phyloP scores from a whole-genome alignment of 2,329 filamentous ascomycete species.

The Albifimbria verrucaria region DNA sequence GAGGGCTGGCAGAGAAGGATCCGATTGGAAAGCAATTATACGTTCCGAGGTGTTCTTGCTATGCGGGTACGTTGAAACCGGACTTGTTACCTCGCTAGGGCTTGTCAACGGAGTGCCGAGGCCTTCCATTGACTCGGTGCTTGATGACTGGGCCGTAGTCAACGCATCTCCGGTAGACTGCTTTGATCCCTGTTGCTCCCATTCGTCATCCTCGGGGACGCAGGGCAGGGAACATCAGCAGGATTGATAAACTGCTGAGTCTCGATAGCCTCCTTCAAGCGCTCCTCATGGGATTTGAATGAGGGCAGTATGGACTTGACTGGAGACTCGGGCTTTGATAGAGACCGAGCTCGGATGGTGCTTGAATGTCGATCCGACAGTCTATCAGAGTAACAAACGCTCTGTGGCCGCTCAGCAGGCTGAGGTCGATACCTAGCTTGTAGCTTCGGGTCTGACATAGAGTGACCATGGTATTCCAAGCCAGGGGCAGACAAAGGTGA shows the following conservation, averaged over 20 bases:
- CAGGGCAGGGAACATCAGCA: constrained; percentile 35
- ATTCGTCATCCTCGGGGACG: constrained; percentile 44
- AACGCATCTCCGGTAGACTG: constrained; percentile 38
- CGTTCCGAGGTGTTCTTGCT: constrained; percentile 42
- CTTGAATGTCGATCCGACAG: not conserved
- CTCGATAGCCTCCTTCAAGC: constrained; percentile 7
- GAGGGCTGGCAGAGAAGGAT: constrained; percentile 61
- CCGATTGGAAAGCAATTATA: constrained; percentile 55
- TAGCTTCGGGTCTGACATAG: constrained; percentile 43
- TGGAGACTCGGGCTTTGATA: not conserved
- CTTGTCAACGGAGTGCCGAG: constrained; percentile 52
- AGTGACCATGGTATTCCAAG: constrained; percentile 39
- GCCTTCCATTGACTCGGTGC: constrained; percentile 47
- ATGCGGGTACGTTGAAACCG: constrained; percentile 38
- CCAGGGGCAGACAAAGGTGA: constrained; percentile 29
- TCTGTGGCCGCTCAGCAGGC: constrained; percentile 38
- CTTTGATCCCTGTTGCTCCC: constrained; percentile 22
- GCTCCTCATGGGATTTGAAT: not conserved
- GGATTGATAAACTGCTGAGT: constrained; percentile 18
- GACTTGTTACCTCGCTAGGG: constrained; percentile 50
- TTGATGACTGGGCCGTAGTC: constrained; percentile 46
- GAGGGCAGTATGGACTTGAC: not conserved
- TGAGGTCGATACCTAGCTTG: constrained; percentile 19
- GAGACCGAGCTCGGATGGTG: not conserved
- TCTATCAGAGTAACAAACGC: not conserved